Evolutionary conservation across 768 basidiomycete species (phyloP).

Genomic region (Ramaria rubella): DNA sequence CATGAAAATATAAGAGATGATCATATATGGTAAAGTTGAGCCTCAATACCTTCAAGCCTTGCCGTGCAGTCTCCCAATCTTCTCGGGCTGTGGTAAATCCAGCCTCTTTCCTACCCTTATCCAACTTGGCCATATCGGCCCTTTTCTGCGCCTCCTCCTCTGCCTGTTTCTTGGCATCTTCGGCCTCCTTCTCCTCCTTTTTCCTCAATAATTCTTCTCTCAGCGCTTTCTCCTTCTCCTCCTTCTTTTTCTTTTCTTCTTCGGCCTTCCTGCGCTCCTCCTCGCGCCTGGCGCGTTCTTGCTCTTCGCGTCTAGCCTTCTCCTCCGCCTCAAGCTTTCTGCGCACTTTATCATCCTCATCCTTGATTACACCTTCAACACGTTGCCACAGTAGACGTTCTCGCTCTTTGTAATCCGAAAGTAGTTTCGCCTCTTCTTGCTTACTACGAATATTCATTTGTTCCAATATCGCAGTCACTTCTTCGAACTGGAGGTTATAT

Average conservation of each 20-base stretch:
- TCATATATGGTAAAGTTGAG: not conserved
- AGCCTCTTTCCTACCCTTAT: constrained; percentile 24
- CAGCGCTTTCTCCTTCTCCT: constrained; percentile 43
- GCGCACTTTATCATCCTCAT: constrained; percentile 55
- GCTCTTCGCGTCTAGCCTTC: constrained; percentile 37
- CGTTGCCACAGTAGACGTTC: constrained; percentile 44
- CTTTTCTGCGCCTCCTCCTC: constrained; percentile 23
- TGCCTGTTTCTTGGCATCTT: constrained; percentile 28
- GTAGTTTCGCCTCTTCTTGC: constrained; percentile 39
- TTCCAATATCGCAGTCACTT: constrained; percentile 43
- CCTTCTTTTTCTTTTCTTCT: constrained; percentile 36
- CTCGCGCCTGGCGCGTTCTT: constrained; percentile 30
- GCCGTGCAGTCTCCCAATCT: constrained; percentile 59
- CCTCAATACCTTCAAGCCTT: constrained; percentile 48
- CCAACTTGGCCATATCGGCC: constrained; percentile 10
- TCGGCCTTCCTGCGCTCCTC: constrained; percentile 35
- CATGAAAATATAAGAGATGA: constrained; percentile 14
- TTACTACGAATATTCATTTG: constrained; percentile 38
- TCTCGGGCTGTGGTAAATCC: constrained; percentile 51
- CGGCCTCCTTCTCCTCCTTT: constrained; percentile 32
- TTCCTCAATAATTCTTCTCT: constrained; percentile 39
- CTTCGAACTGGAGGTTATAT: constrained; percentile 45
- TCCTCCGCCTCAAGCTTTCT: constrained; percentile 51
- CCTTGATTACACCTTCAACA: constrained; percentile 55
- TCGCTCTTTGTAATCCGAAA: constrained; percentile 40